Evolutionary conservation across 352 stramenopile species (phyloP), one percentile per base, ranked within the genome.

Genomic region (Phytophthora idaei): DNA sequence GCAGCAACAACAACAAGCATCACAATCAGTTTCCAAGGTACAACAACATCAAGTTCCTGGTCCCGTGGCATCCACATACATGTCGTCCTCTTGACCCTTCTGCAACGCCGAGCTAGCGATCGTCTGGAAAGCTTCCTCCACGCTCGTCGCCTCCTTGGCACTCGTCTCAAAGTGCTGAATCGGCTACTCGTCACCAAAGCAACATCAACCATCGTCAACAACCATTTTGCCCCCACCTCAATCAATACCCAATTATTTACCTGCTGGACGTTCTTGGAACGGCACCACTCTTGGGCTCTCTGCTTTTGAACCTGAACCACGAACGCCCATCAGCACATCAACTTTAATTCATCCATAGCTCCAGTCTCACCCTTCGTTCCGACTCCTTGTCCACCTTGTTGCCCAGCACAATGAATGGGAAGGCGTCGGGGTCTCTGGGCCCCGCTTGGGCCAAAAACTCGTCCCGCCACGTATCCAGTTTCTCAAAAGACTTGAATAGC

Each of bases 351-450:
- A 42, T 5, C 10, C 12, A 58, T 25, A 25, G 7, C 41, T 27
- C 10, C 45, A 28, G 69, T 12, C 64, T 42, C 21, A 82, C 91
- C 55, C 87, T 87, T 66, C 92, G 73, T 41, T 97, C 89, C 17
- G 72, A 50, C 61, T 98, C 90, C 67, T 98, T 97, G 87, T 99
- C 97, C 36, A 98, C 94, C 80, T 99, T 99, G 77, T 99, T 99
- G 34, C 97, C 98, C 42, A 99, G 71, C 11, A 99, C 92, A 51
- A 99, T 96, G 78, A 99, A 99, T 32, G 97, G 96, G 80, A 99
- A 99, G 48, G 90, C 81, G 45, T 98, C 94, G 5, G 85, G 87
- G 57, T 99, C 94, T 53, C 87, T 82, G 11, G 84, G 84, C 1
- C 85, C 89, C 1, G 97, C 92, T 72, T 99, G 95, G 48, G 88